Conservation (phyloP, 768 basidiomycete genomes). For the Botryobasidium botryosum region DNA sequence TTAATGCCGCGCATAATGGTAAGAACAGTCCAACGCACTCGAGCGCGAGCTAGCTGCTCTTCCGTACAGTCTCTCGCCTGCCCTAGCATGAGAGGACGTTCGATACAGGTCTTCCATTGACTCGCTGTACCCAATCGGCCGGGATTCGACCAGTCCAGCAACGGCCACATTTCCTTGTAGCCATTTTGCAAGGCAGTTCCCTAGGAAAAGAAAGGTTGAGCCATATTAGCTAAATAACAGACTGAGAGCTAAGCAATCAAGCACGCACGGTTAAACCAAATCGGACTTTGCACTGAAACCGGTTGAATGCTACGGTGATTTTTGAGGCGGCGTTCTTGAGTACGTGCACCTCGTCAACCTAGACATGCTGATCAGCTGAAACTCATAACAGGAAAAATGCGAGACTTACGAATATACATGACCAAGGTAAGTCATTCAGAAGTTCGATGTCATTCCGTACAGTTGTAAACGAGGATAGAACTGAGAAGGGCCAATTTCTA, state of each 20-base stretch:
- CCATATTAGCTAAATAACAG: constrained; percentile 16
- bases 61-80: constrained; percentile 50
- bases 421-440: constrained; percentile 53
- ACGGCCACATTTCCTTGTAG: constrained; percentile 81
- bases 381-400: too few species aligned
- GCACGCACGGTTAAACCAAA: constrained; percentile 77
- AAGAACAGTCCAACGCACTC: constrained; percentile 19
- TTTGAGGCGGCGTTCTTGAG: constrained; percentile 65
- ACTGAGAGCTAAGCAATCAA: neutral
- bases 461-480: constrained; percentile 66
- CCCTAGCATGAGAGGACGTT: constrained; percentile 45
- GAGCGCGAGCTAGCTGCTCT: constrained; percentile 38
- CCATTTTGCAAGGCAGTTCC: constrained; percentile 66
- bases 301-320: constrained; percentile 50
- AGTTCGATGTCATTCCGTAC: constrained; percentile 53
- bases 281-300: constrained; percentile 45
- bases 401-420: constrained; percentile 51
- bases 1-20: neutral
- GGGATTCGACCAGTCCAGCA: constrained; percentile 85
- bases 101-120: constrained; percentile 65
- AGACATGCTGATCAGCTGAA: too few species aligned
- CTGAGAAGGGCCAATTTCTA: constrained; percentile 23
- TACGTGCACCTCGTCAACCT: constrained; percentile 85
- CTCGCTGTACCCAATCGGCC: constrained; percentile 49
- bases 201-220: neutral